Evolutionary conservation across 495 filamentous ascomycete genomes (phyloP), one percentile per base, ranked within the genome.

Genomic region (Annulohypoxylon moriforme): DNA sequence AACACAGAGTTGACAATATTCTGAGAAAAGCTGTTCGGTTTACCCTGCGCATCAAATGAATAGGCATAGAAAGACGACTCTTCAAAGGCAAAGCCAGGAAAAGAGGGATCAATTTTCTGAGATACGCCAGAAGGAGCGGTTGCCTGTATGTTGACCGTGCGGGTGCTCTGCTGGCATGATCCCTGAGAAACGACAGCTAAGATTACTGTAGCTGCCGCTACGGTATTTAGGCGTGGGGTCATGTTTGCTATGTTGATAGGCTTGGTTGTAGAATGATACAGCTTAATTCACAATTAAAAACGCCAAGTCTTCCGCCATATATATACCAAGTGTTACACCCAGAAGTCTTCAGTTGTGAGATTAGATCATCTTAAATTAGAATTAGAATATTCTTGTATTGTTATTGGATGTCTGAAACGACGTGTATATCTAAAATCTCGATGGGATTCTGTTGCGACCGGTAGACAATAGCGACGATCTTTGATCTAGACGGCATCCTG

Each of bases 1-100:
- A 67, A 29, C 10, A 67, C 40, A 6, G 55, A 49, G 29, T 56
- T 40, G 44, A 50, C 60, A 4, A 62, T 44, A 52, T 52, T 63
- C 20, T 53, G 29, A 14, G 59, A 61, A 27, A 61, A 61, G 13
- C 9, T 33, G 27, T 61, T 61, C 2, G 58, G 38, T 11, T 61
- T 61, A 1, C 58, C 58, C 14, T 61, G 24, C n/a, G 22, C 58
- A 33, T 61, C 42, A 24, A 61, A 61, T 5, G 58, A 61, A 34
- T 61, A 47, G 11, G 13, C 20, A 10, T 61, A 61, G 58, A 61
- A 61, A 10, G 58, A 47, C 16, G 58, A 22, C 42, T 61, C 29
- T 33, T 61, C 58, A 13, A 61, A 61, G 20, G 58, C 38, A 22
- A 46, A 61, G 40, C 38, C 55, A 22, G 55, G 33, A 22, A 58